Base-by-base conservation (phyloP, 1,284 basidiomycete species). In the Ustilago shanxiensis region DNA sequence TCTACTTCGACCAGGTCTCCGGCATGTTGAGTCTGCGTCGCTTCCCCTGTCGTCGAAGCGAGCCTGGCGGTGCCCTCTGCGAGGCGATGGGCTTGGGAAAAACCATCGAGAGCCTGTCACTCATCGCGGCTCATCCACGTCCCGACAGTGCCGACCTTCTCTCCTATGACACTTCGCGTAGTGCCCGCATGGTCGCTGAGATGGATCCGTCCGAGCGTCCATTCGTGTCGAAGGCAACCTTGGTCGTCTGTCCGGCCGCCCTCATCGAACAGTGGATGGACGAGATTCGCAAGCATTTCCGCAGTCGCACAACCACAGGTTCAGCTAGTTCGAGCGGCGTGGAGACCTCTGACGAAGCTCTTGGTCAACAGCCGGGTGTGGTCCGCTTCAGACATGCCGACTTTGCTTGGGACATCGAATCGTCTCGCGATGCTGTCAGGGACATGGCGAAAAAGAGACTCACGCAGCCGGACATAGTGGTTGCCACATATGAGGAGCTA, bases 1-100 rank as follows among this genome's bases (percentile, higher is more conserved):
- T 80, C 53, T 79, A 79, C 61, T 70, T 66, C 37, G 78, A 80
- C 41, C 63, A 70, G 10, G 57, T 72, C n/a, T 74, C 78, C 2
- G 78, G 78, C 31, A 58, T 71, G 62, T 41, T 72, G 28, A 76
- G 62, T 28, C 59, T 75, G 16, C 64, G 72, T 35, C 65, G 64
- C 31, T 80, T 78, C 56, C 53, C 53, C 5, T 67, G 78, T 51
- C 70, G 71, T 22, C 54, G 13, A 8, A 60, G 59, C 37, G 77
- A 79, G 60, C 72, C 77, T 11, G 79, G 79, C 33, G 79, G 77
- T 13, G 73, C 66, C 6, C 79, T 81, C n/a, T 77, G 73, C 54
- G 79, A 81, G n/a, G 65, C 72, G 29, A 76, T 81, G 73, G 79
- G 79, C 0, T 66, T 81, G 2, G 79, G 79, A 1, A 81, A 81